phyloP scores from a whole-genome alignment of 257 asterid species.

The Penstemon davidsonii region DNA sequence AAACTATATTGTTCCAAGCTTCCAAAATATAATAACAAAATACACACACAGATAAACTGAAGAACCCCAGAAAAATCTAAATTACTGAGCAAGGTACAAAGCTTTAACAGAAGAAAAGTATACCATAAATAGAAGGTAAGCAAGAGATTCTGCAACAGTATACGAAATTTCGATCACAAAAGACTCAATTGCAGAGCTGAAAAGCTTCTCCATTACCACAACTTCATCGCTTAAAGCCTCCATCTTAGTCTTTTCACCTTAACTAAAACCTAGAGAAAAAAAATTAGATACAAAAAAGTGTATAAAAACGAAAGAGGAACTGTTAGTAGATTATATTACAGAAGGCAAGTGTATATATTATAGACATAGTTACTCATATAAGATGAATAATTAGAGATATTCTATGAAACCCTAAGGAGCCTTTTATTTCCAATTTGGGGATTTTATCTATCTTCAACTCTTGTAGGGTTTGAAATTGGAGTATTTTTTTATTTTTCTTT shows the following conservation, averaged over 20 bases:
- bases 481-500: neutral
- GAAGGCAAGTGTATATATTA: neutral
- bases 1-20: neutral
- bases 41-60: neutral
- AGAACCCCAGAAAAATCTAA: neutral
- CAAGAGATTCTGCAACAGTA: conserved; percentile 26
- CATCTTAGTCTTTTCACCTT: conserved; percentile 29
- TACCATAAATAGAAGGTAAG: conserved; percentile 34
- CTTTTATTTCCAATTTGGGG: conserved; percentile 21
- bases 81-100: neutral
- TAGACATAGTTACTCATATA: neutral
- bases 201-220: conserved; percentile 25
- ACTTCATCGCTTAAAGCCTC: conserved; percentile 32
- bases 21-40: neutral
- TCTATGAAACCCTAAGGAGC: conserved; percentile 27
- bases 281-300: neutral
- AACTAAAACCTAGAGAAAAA: conserved; percentile 20
- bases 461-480: conserved; percentile 26
- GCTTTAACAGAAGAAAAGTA: neutral
- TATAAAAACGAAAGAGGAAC: neutral
- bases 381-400: conserved; percentile 5
- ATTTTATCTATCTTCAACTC: conserved; percentile 12
- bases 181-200: conserved; percentile 31
- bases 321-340: conserved; percentile 16
- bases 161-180: conserved; percentile 29